Evolutionary conservation across 306 rosid genomes (phyloP), one percentile per base, ranked within the genome.

Genomic region (Delonix regia): DNA sequence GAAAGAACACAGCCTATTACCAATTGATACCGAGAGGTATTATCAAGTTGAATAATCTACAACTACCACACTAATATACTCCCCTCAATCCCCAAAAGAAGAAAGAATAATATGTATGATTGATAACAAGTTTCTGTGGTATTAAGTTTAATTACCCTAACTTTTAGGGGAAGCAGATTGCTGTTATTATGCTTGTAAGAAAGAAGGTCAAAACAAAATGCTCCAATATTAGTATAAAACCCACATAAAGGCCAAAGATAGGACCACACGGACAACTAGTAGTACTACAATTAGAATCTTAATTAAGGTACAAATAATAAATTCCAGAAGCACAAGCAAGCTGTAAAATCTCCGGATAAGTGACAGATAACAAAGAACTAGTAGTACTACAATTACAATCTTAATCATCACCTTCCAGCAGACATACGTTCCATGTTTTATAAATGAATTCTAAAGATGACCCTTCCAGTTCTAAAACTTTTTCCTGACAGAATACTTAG

Each of bases 31-130:
- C 9, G 9, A 73, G n/a, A 57, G 76, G 41, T 42, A 52, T 6
- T n/a, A 55, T 64, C 53, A 77, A 38, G 30, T 47, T 4, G 18
- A 57, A 65, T 81, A 74, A 36, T 38, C 70, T 38, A 9, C 48
- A 74, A 27, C 13, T 25, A 59, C 33, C 1, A 34, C 15, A 21
- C 22, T 27, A 12, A 42, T 30, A 14, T 6, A 45, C 13, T 51
- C 57, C 57, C 25, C 8, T 2, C 24, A n/a, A 18, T 24, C 57
- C 9, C 9, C 55, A 4, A 4, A 0, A 48, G 2, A 16, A 48
- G n/a, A 16, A 48, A 0, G 11, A 53, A 53, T 19, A 48, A 48
- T 12, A 53, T 53, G 7, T 19, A 68, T 24, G 18, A 59, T 59
- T 34, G 34, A 36, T 42, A 25, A 39, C 24, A 64, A 44, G 56